phyloP scores from a whole-genome alignment of 2,329 filamentous ascomycete species.

The Aspergillus ibericus region DNA sequence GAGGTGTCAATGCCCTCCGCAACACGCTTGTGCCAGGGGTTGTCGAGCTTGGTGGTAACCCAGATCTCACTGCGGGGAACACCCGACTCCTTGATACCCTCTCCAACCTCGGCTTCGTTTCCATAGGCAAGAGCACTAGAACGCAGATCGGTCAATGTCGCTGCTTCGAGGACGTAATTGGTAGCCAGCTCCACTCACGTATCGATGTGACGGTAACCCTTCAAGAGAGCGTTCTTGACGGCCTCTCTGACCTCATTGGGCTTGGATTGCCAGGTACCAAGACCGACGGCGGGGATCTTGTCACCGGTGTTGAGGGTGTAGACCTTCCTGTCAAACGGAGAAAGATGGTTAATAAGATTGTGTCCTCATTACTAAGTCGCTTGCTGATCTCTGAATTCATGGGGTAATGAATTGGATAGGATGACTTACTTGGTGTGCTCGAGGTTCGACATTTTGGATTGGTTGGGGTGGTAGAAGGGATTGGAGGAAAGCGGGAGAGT shows the following conservation, averaged over 20 bases:
- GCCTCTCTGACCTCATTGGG: conserved; percentile 53
- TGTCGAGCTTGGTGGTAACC: conserved; percentile 69
- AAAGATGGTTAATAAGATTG: not conserved
- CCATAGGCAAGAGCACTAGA: conserved; percentile 51
- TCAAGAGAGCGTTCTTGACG: conserved; percentile 50
- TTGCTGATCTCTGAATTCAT: not conserved
- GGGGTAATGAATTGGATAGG: not conserved
- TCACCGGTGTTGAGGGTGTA: conserved; percentile 53
- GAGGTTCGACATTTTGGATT: conserved; percentile 27
- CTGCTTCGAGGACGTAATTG: not conserved
- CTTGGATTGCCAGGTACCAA: conserved; percentile 58
- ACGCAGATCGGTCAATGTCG: not conserved
- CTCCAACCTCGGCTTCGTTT: conserved; percentile 67
- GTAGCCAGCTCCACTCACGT: conserved; percentile 35
- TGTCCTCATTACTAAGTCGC: not conserved
- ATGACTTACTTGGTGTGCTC: conserved; percentile 32
- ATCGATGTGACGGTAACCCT: conserved; percentile 59
- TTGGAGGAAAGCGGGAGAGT: not conserved
- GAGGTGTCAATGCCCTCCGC: conserved; percentile 62
- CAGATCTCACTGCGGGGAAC: conserved; percentile 67
- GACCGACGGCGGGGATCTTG: conserved; percentile 52
- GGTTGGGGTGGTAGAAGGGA: not conserved
- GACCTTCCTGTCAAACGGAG: conserved; percentile 28
- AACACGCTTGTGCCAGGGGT: conserved; percentile 63
- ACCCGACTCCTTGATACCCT: conserved; percentile 65